These are phyloP conservation scores for Harrya chromipes DNA, from an alignment of 768 basidiomycete genomes.

Conservation along the genomic window DNA sequence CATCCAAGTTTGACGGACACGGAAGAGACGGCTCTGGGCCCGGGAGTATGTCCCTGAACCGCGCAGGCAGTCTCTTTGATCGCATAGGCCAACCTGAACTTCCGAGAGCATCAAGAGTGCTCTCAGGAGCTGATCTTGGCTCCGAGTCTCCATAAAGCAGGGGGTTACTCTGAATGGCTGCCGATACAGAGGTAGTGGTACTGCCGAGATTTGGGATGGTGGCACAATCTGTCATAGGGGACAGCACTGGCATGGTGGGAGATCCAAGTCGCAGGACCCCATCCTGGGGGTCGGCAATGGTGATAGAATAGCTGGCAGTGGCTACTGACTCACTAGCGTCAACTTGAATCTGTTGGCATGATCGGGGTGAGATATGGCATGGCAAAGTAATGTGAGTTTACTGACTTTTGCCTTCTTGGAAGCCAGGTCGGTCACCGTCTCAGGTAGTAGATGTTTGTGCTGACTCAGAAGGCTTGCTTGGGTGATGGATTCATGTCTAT, in stretches of 20 bases:
- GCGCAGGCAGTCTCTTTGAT: not conserved
- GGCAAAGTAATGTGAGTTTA: no score
- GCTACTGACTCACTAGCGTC: no score
- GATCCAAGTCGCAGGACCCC: no score
- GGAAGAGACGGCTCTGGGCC: slow-evolving; percentile 9
- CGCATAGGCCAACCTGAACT: not conserved
- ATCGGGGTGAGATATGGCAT: not conserved
- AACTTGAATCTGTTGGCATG: not conserved
- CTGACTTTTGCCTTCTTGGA: not conserved
- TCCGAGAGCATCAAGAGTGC: not conserved
- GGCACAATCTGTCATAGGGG: no score
- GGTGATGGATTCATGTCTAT: not conserved
- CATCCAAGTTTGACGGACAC: not conserved
- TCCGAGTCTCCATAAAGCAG: no score
- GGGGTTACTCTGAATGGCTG: no score
- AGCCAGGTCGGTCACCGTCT: not conserved
- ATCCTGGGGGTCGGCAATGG: no score
- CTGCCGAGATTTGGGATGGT: no score
- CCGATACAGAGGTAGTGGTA: no score
- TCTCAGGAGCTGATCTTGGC: not conserved
- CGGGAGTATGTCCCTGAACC: slow-evolving; percentile 17
- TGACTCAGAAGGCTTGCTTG: not conserved
- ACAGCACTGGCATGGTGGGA: no score
- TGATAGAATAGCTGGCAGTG: no score
- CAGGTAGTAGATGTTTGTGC: not conserved